Base-by-base conservation (phyloP, 2,329 filamentous ascomycete species). In the Sarocladium brachiariae region DNA sequence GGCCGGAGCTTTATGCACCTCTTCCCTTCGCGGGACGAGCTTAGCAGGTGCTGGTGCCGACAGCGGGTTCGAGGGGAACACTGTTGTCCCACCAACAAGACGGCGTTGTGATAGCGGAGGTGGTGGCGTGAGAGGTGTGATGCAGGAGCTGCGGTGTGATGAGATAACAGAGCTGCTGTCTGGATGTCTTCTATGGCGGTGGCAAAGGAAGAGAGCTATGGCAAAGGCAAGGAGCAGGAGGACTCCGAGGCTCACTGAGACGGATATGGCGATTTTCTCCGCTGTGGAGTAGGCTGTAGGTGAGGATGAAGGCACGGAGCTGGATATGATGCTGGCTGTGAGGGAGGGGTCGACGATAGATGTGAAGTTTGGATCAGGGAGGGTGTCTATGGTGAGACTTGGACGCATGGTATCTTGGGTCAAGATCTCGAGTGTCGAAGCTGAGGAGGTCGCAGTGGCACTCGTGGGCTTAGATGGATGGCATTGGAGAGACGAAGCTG, bases 51-150 rank as follows among this genome's bases (percentile, higher is more conserved):
- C 33, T 65, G 69, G 65, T 0, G 65, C 57, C 54, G 63, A 67
- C 21, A 70, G 62, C 1, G 71, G 68, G 4, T 69, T 69, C 4
- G 66, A 54, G 0, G 70, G 67, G 37, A 71, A 71, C 3, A 50
- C 52, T 41, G 53, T 53, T 48, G 64, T 70, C n/a, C n/a, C n/a
- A n/a, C n/a, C 63, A 16, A 78, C 66, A 45, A 73, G 65, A 31
- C 62, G 70, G 5, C 75, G 68, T 48, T 77, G 73, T 49, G 70
- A 66, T 2, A 79, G 67, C 16, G 74, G 74, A 37, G 34, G 34
- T n/a, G 72, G 65, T 1, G 72, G 68, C 38, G 72, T 69, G 0
- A 76, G 60, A 2, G 70, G 71, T 13, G 71, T 70, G 0, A 66
- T 67, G 38, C 1, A 70, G 71, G n/a, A 63, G 58, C 56, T 1